phyloP scores from a whole-genome alignment of 1,284 basidiomycete genomes.

The Lentinula novae-zelandiae region DNA sequence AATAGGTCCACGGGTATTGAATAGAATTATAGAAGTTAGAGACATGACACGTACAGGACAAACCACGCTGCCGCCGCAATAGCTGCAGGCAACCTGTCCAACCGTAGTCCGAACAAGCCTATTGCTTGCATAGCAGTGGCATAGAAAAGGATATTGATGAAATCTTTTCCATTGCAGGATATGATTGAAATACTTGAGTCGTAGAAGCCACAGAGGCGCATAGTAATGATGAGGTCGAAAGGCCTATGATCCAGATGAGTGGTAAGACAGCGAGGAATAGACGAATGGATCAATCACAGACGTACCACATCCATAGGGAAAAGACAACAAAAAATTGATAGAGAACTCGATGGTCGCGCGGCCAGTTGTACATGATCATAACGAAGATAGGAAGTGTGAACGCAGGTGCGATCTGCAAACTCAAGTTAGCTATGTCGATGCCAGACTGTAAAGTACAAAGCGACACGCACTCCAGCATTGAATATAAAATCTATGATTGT shows the following conservation, averaged over 20 bases:
- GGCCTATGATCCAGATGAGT: slow-evolving; percentile 1
- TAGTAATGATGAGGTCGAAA: slow-evolving; percentile 10
- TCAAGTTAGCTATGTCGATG: background rate
- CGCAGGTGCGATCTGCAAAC: slow-evolving; percentile 1
- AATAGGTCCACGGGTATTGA: background rate
- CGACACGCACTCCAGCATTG: slow-evolving; percentile 8
- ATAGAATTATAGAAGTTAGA: no score
- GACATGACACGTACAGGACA: slow-evolving; percentile 33
- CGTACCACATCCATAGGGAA: slow-evolving; percentile 14
- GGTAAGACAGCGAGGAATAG: background rate
- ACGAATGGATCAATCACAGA: background rate
- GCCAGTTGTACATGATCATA: slow-evolving; percentile 14
- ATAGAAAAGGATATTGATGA: slow-evolving; percentile 11
- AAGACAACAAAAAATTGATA: slow-evolving; percentile 7
- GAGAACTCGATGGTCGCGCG: slow-evolving; percentile 6
- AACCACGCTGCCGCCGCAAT: slow-evolving; percentile 43
- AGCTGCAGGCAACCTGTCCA: slow-evolving; percentile 48
- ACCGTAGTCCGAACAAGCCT: slow-evolving; percentile 57
- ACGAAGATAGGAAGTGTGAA: slow-evolving; percentile 6
- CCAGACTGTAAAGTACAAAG: background rate
- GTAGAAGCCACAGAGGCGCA: slow-evolving; percentile 10
- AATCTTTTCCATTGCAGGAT: slow-evolving; percentile 10
- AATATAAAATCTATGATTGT: slow-evolving; percentile 7
- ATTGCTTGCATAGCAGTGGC: slow-evolving; percentile 50
- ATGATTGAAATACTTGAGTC: background rate